A percentile compares a stretch with the other conserved stretches of the same genome.
Evolutionary conservation across 441 rosid species (phyloP).

Genomic region (Melastoma candidum): DNA sequence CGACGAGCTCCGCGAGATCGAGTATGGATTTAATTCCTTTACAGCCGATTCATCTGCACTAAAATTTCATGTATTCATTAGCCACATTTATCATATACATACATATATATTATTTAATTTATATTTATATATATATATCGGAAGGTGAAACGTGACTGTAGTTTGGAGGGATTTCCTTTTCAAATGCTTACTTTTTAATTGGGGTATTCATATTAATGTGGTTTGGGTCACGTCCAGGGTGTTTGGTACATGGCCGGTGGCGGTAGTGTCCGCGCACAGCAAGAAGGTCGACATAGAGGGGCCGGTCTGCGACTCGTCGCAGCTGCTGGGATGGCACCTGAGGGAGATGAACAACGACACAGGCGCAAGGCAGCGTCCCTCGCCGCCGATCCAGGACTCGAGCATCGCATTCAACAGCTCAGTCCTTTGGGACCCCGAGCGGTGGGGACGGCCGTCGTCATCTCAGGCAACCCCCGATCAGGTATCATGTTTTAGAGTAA

Average conservation of each 20-base stretch:
- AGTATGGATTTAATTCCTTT: constrained; percentile 32
- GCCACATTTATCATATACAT: too few relatives aligned
- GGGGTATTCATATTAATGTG: too few relatives aligned
- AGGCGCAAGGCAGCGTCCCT: constrained; percentile 18
- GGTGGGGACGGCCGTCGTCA: constrained; percentile 96
- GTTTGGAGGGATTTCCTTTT: too few relatives aligned
- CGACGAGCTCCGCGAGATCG: constrained; percentile 63
- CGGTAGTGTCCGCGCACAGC: constrained; percentile 50
- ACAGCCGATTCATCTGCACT: too few relatives aligned
- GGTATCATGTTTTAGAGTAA: constrained; percentile 3
- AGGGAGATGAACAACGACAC: constrained; percentile 46
- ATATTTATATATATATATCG: too few relatives aligned
- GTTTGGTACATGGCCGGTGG: constrained; percentile 91
- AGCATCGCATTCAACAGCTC: constrained; percentile 91
- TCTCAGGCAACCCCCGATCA: constrained; percentile 48
- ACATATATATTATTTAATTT: too few relatives aligned
- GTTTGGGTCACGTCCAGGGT: constrained; percentile 27
- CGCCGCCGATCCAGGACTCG: constrained; percentile 44
- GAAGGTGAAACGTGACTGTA: too few relatives aligned
- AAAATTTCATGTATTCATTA: too few relatives aligned
- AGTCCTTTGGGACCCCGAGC: constrained; percentile 93
- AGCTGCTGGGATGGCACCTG: constrained; percentile 81
- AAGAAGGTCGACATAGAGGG: constrained; percentile 63
- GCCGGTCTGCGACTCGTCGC: constrained; percentile 14
- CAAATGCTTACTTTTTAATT: too few relatives aligned